Evolutionary conservation across 805 yeast genomes (phyloP).

Genomic region (Blastobotrys muscicola): DNA sequence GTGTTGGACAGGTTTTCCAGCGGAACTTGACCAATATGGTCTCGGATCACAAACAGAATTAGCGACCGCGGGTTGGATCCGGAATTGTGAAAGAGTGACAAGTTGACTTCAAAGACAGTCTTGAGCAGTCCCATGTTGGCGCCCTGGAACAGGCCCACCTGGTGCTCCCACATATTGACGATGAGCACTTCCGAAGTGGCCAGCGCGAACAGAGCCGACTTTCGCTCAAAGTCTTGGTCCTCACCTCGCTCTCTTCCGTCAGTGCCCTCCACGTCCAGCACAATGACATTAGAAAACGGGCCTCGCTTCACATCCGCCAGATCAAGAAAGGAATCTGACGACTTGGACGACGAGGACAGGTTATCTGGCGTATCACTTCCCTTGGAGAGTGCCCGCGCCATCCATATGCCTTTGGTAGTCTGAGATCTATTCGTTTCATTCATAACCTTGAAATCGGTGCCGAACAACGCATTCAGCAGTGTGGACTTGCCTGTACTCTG

Average conservation of each 20-base stretch:
- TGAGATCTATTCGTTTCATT: conserved; percentile 78
- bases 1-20: conserved; percentile 59
- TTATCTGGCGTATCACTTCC: not conserved
- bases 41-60: conserved; percentile 78
- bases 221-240: conserved; percentile 96
- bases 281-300: conserved; percentile 41
- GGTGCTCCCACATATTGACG: conserved; percentile 94
- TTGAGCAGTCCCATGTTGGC: conserved; percentile 93
- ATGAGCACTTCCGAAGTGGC: conserved; percentile 86
- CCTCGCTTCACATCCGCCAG: not conserved
- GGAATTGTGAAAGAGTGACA: conserved; percentile 68
- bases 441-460: conserved; percentile 89
- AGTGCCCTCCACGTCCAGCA: conserved; percentile 97
- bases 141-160: conserved; percentile 94
- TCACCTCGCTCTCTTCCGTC: conserved; percentile 98
- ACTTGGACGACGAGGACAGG: not conserved
- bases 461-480: conserved; percentile 72
- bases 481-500: conserved; percentile 97
- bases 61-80: conserved; percentile 34
- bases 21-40: conserved; percentile 83
- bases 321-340: conserved; percentile 2
- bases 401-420: conserved; percentile 81
- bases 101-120: conserved; percentile 92
- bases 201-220: conserved; percentile 89
- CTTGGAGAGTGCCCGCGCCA: conserved; percentile 40